A percentile compares a stretch with the other conserved stretches of the same genome.
These are phyloP conservation scores for Alternaria brassicae DNA, from an alignment of 2,329 filamentous ascomycete genomes.

Conservation along the genomic window DNA sequence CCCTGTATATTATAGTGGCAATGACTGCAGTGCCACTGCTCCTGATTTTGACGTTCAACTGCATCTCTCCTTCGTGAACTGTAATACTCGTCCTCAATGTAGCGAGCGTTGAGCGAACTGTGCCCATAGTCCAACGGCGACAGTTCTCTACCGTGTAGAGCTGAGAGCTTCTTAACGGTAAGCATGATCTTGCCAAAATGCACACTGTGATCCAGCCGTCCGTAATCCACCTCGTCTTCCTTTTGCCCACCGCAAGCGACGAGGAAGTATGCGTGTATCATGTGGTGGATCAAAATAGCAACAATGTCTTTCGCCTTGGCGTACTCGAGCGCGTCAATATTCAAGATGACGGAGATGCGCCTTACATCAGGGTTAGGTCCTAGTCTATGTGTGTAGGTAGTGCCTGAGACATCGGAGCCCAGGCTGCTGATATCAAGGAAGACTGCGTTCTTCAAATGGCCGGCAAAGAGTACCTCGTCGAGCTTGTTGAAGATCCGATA, in stretches of 20 bases:
- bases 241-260: slow-evolving; percentile 51
- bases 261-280: slow-evolving; percentile 56
- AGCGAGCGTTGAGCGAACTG: slow-evolving; percentile 2
- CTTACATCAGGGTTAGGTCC: slow-evolving; percentile 33
- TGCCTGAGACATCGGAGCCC: slow-evolving; percentile 40
- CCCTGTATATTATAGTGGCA: slow-evolving; percentile 27
- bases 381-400: slow-evolving; percentile 46
- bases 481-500: slow-evolving; percentile 49
- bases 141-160: slow-evolving; percentile 35
- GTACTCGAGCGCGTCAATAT: slow-evolving; percentile 29
- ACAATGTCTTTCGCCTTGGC: slow-evolving; percentile 45
- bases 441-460: slow-evolving; percentile 49
- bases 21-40: slow-evolving; percentile 36
- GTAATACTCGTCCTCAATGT: slow-evolving; percentile 24
- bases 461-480: slow-evolving; percentile 47
- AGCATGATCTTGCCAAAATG: slow-evolving; percentile 53
- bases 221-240: slow-evolving; percentile 43
- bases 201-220: slow-evolving; percentile 47
- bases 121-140: slow-evolving; percentile 45
- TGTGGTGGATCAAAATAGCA: slow-evolving; percentile 53
- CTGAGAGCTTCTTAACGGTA: slow-evolving; percentile 47
- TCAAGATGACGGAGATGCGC: slow-evolving; percentile 50
- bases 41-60: slow-evolving; percentile 9
- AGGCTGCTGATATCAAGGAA: slow-evolving; percentile 42
- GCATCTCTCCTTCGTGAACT: background rate